Conservation (phyloP, 306 rosid species). For the Corylus americana region DNA sequence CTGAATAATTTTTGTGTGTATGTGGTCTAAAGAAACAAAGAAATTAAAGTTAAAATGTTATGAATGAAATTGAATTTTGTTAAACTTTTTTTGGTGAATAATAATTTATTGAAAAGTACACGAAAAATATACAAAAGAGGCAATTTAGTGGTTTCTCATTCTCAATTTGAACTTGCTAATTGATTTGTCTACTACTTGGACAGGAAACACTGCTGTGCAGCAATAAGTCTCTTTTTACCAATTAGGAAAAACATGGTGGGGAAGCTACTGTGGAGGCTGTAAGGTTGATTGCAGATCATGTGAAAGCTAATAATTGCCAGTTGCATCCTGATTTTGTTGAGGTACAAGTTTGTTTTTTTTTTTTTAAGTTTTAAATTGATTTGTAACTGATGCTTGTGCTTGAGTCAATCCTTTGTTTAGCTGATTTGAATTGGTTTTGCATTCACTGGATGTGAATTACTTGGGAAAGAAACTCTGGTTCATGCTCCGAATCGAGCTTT, state of each 20-base stretch:
- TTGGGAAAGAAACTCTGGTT: background rate
- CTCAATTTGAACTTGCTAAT: background rate
- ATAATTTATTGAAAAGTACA: too few relatives aligned
- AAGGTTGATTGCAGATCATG: slow-evolving; percentile 75
- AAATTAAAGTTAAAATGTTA: too few relatives aligned
- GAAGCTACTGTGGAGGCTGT: slow-evolving; percentile 89
- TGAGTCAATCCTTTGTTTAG: slow-evolving; percentile 8
- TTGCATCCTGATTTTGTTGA: slow-evolving; percentile 81
- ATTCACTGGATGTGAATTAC: slow-evolving; percentile 2
- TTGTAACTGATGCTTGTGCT: background rate
- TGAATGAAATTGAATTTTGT: too few relatives aligned
- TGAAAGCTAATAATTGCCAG: slow-evolving; percentile 79
- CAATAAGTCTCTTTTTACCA: slow-evolving; percentile 73
- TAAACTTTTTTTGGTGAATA: too few relatives aligned
- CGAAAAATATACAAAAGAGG: too few relatives aligned
- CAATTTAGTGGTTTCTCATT: slow-evolving; percentile 1
- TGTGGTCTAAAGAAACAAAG: too few relatives aligned
- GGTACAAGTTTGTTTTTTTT: slow-evolving; percentile 39
- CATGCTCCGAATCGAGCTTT: background rate
- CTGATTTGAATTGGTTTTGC: slow-evolving; percentile 2
- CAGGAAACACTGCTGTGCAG: slow-evolving; percentile 78
- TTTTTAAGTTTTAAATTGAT: background rate
- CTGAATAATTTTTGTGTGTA: too few relatives aligned
- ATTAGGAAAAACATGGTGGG: slow-evolving; percentile 90
- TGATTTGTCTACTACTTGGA: slow-evolving; percentile 32